phyloP scores from a whole-genome alignment of 2,329 filamentous ascomycete species.

The Sporothrix brunneoviolacea region DNA sequence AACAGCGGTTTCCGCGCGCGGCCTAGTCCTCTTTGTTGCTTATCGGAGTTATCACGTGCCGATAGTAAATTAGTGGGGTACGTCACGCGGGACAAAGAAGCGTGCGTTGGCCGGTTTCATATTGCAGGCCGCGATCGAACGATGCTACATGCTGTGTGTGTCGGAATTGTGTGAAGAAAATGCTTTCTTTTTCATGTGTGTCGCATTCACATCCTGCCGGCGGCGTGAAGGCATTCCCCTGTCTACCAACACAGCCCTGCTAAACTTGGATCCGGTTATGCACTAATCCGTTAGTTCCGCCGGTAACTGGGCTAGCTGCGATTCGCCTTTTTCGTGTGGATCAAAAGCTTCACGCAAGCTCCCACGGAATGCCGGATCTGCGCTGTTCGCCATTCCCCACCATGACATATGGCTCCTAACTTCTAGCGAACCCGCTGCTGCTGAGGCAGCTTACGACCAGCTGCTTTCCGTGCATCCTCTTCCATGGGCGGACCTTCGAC shows the following conservation, averaged over 20 bases:
- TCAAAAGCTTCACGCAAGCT: background rate
- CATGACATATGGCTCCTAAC: slow-evolving; percentile 14
- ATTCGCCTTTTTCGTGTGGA: no score
- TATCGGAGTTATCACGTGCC: slow-evolving; percentile 1
- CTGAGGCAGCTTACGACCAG: slow-evolving; percentile 11
- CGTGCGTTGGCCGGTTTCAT: background rate
- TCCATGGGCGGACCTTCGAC: background rate
- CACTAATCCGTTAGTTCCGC: no score
- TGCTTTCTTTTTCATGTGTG: no score
- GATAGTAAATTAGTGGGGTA: background rate
- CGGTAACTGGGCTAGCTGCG: no score
- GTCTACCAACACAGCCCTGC: no score
- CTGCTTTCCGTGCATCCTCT: background rate
- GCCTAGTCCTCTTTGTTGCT: background rate
- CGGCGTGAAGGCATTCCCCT: no score
- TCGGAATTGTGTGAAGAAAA: no score
- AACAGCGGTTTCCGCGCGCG: slow-evolving; percentile 5
- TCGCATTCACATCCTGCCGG: no score
- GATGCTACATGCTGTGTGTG: no score
- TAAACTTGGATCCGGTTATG: no score
- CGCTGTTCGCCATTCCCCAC: background rate
- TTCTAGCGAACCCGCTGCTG: slow-evolving; percentile 12
- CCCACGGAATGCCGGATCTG: background rate
- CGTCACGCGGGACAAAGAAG: background rate
- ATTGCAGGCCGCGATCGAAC: no score